Evolutionary conservation across 306 rosid species (phyloP), one percentile per base, ranked within the genome.

Genomic region (Dalbergia cultrata): DNA sequence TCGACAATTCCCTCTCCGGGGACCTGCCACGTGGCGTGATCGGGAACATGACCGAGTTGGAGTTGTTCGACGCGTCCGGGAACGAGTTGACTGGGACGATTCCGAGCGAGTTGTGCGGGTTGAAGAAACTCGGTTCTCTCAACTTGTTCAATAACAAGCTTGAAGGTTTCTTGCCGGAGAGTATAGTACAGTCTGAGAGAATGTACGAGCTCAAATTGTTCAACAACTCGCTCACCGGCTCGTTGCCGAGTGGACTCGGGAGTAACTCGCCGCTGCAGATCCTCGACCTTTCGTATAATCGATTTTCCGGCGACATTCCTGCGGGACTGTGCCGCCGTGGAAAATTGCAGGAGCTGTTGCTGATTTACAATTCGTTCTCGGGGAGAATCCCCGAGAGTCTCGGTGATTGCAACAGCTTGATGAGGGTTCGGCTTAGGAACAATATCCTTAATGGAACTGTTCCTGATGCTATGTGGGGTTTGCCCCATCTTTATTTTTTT

Each of bases 391-490:
- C 97, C 0, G 72, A 21, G 33, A 88, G 78, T 82, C 85, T 89
- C 1, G 95, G 87, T 21, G 74, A 85, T 8, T 92, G 95, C 65
- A 60, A 11, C 77, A 89, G 87, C 75, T 85, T 92, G 63, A 33
- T 14, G 54, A 82, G 97, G 83, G 86, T 90, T 65, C 75, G 97
- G 61, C 69, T 92, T 19, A 83, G 85, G 84, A 86, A 90, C 64
- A 92, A 92, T 70, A 82, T 86, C 17, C 88, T 92, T 8, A 85
- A 90, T n/a, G 97, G 94, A 57, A 26, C 31, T 16, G 93, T 92
- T 74, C 95, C 95, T 26, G 90, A 82, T 50, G 84, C 67, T 8
- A 17, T 92, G 31, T 92, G 97, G 97, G 93, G 93, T 66, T 66
- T 92, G 62, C 95, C 91, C n/a, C 88, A 74, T 17, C 58, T 90